Evolutionary conservation across 306 rosid genomes (phyloP), one percentile per base, ranked within the genome.

Genomic region (Senna siamea): DNA sequence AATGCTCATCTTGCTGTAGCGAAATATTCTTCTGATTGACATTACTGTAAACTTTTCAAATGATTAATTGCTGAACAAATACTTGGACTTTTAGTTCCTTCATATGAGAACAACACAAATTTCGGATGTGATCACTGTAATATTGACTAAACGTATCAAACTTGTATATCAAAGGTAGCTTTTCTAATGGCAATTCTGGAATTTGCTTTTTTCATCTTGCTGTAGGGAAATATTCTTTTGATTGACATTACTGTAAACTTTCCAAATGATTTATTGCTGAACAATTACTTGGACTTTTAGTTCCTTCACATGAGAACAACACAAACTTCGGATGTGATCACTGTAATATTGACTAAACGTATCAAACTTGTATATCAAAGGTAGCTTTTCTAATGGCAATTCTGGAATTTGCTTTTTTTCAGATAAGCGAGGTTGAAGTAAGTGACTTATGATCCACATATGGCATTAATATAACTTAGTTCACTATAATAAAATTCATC

Each of bases 1-100:
- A 51, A 53, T 69, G 35, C 72, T 73, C 53, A 46, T 58, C 77
- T 69, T 62, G 60, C 48, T 55, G 15, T 38, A n/a, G 65, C n/a
- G 40, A 28, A 61, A 7, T 51, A 48, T 18, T 14, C 53, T 32
- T 41, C 51, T 72, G 54, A 32, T 66, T 55, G 73, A 46, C 38
- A 46, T 68, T 67, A 7, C 60, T 22, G 15, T 9, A 4, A 20
- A 9, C 15, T 54, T 20, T 51, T 20, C 14, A 54, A 10, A 22
- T 54, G 60, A 20, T 22, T 20, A 1, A n/a, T 43, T 41, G 51
- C 61, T 35, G 15, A 54, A 22, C 26, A 43, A 37, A 2, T 37
- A 7, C 40, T 14, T 34, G 77, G 26, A 14, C 28, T 48, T 73
- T 35, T 34, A 60, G 15, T 47, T 30, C 23, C 58, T 73, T 37